Base-by-base conservation (phyloP, 371 early-diverging fungal species). In the Astathelohania contejeani region DNA sequence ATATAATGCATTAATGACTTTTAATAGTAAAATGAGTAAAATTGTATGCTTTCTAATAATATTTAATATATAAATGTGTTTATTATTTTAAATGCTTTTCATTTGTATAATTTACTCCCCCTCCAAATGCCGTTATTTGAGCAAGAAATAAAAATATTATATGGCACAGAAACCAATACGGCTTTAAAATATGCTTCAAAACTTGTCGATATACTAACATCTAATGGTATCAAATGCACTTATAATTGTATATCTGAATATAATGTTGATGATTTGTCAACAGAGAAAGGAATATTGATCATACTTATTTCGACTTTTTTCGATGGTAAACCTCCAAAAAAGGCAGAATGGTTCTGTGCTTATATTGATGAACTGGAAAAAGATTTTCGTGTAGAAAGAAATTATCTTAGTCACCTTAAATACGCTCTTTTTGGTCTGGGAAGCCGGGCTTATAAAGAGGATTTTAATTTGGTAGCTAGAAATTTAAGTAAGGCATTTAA, bases 401-500 rank as follows among this genome's bases (percentile, higher is more conserved):
- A 70, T 9, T 73, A 74, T 7, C 65, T 84, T 37, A 66, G 69
- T 51, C 74, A 78, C 37, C 60, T 82, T 27, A 75, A 77, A 3
- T 83, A 76, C 71, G 77, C 81, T 0, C 79, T 84, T 12, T 83
- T 82, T 72, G 83, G 83, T 44, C 65, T 83, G 32, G 82, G 83
- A 12, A 81, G 82, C 62, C 79, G 80, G 0, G 82, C 77, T 3
- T 84, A 82, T 63, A 75, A 76, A 0, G 78, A 80, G 4, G 76
- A 81, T 51, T 80, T 78, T 61, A 80, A 78, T 51, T 70, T 72
- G 7, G 78, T 79, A 39, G 74, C 78, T 9, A 71, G 73, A 53
- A 71, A 76, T 4, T 76, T 81, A n/a, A 80, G 82, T 61, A 77
- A 77, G 56, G 80, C 76, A 76, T 57, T 83, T 19, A 74, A 75